phyloP scores from a whole-genome alignment of 441 rosid genomes.

The Adansonia gregorii region DNA sequence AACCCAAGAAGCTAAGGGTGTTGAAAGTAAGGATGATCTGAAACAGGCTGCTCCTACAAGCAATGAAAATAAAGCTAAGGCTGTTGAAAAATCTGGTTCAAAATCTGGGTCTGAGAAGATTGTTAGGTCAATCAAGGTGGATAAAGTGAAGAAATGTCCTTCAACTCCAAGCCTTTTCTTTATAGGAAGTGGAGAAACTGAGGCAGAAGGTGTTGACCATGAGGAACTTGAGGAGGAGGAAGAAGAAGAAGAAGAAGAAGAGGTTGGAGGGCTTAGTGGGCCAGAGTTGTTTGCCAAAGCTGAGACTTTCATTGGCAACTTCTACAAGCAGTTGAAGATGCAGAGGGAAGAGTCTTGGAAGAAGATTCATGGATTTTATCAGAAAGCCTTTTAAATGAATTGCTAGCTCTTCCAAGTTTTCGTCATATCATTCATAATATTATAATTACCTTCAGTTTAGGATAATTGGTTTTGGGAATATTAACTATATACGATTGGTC shows the following conservation, averaged over 20 bases:
- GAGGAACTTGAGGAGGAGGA: slow-evolving; percentile 30
- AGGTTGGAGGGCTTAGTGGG: slow-evolving; percentile 40
- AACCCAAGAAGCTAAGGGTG: neutral
- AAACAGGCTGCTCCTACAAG: slow-evolving; percentile 17
- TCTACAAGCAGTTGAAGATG: slow-evolving; percentile 71
- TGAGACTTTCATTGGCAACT: slow-evolving; percentile 68
- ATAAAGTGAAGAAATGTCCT: slow-evolving; percentile 47
- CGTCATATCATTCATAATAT: neutral
- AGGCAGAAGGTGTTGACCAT: slow-evolving; percentile 2
- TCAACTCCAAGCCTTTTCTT: slow-evolving; percentile 69
- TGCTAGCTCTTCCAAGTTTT: neutral
- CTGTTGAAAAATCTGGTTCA: slow-evolving; percentile 45
- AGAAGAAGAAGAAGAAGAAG: slow-evolving; percentile 38
- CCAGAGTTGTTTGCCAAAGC: slow-evolving; percentile 65
- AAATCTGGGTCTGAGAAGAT: slow-evolving; percentile 49
- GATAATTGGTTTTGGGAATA: slow-evolving; percentile 24
- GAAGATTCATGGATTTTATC: slow-evolving; percentile 57
- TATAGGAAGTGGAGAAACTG: slow-evolving; percentile 49
- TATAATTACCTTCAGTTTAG: slow-evolving; percentile 5
- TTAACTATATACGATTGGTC: too few relatives aligned
- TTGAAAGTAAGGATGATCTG: slow-evolving; percentile 7
- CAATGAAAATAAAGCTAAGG: slow-evolving; percentile 30
- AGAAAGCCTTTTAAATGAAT: slow-evolving; percentile 44
- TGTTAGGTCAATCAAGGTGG: slow-evolving; percentile 24
- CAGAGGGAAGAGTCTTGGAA: slow-evolving; percentile 75